phyloP scores from a whole-genome alignment of 108 stramenopile genomes.

The Skeletonema marinoi region DNA sequence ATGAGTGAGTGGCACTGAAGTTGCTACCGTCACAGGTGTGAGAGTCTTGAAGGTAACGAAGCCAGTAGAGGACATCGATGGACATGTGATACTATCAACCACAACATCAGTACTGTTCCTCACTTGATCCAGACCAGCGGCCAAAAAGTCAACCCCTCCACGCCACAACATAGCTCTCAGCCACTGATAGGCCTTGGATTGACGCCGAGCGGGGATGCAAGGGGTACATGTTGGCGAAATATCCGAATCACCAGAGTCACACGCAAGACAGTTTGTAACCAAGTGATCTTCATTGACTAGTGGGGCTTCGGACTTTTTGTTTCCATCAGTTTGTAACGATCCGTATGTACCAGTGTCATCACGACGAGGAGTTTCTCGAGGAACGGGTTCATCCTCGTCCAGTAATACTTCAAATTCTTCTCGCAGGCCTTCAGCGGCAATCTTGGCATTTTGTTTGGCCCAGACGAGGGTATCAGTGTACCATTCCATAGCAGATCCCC shows the following conservation, averaged over 20 bases:
- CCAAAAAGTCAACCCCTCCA: conserved; percentile 54
- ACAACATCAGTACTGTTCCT: conserved; percentile 45
- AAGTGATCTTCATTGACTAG: conserved; percentile 29
- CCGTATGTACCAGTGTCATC: background rate
- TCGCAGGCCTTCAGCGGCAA: conserved; percentile 33
- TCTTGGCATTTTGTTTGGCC: conserved; percentile 32
- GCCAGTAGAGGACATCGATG: conserved; percentile 58
- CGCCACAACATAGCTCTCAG: conserved; percentile 36
- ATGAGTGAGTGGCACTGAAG: conserved; percentile 49
- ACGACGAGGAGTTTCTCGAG: background rate
- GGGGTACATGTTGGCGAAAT: background rate
- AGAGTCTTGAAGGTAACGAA: conserved; percentile 67
- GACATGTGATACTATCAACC: conserved; percentile 50
- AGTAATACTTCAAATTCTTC: conserved; percentile 45
- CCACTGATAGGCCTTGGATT: conserved; percentile 18
- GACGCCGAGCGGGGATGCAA: background rate
- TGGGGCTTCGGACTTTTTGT: conserved; percentile 8
- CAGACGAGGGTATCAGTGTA: conserved; percentile 20
- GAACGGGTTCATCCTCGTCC: conserved; percentile 28
- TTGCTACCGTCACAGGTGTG: conserved; percentile 47
- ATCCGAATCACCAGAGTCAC: background rate
- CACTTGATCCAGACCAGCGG: conserved; percentile 35
- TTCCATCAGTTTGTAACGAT: background rate
- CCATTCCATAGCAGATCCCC: conserved; percentile 15
- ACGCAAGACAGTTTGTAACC: conserved; percentile 1